phyloP scores from a whole-genome alignment of 352 stramenopile genomes.

The Pythium apleroticum region DNA sequence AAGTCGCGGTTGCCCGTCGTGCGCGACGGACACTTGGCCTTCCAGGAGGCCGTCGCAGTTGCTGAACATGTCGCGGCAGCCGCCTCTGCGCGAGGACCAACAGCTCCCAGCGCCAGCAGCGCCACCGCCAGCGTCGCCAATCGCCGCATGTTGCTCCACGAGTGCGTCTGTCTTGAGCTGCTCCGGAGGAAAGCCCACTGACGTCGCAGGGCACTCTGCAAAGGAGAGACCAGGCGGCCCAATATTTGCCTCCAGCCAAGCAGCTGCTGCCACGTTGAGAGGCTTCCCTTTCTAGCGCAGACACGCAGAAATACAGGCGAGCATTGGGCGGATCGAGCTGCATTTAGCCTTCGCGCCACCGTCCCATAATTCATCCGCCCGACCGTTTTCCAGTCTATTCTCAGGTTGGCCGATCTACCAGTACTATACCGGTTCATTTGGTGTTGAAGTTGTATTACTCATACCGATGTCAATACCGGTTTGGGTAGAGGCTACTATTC shows the following conservation, averaged over 20 bases:
- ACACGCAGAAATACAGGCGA: neutral
- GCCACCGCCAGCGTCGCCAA: constrained; percentile 4
- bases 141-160: constrained; percentile 5
- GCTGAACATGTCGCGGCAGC: constrained; percentile 49
- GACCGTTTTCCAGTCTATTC: neutral
- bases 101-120: constrained; percentile 6
- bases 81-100: neutral
- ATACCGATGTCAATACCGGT: neutral
- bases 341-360: constrained; percentile 5
- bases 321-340: neutral
- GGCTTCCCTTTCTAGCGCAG: neutral
- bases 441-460: constrained; percentile 4
- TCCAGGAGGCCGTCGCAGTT: constrained; percentile 47
- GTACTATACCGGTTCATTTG: neutral
- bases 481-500: neutral
- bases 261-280: neutral
- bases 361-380: neutral
- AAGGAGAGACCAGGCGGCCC: neutral
- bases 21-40: constrained; percentile 52
- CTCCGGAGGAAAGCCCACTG: neutral
- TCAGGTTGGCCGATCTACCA: neutral
- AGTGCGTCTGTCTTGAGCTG: neutral
- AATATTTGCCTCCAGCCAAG: neutral
- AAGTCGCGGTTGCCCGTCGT: constrained; percentile 57
- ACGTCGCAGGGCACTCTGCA: neutral